phyloP scores from a whole-genome alignment of 73 alveolate genomes.

The Tetrahymena elliotti region DNA sequence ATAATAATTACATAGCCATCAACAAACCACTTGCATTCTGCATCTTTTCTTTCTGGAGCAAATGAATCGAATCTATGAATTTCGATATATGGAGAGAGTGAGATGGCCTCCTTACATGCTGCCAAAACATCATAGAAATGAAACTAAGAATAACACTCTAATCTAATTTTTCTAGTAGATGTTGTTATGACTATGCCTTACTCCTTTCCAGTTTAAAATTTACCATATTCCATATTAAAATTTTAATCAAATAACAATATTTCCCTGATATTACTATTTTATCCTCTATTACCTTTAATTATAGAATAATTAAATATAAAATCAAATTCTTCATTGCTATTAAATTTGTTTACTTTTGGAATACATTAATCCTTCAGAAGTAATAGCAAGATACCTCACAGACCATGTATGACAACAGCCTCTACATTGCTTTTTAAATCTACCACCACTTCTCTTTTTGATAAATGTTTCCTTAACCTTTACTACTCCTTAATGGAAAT shows the following conservation, averaged over 20 bases:
- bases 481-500: background rate
- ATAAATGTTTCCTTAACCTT: background rate
- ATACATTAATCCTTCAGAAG: conserved; percentile 10
- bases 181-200: conserved; percentile 19
- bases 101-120: conserved; percentile 2
- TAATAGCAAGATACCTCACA: conserved; percentile 15
- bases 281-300: background rate
- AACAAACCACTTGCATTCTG: conserved; percentile 37
- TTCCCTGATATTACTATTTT: conserved; percentile 14
- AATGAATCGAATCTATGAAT: conserved; percentile 39
- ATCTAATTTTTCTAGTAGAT: conserved; percentile 6
- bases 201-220: conserved; percentile 39
- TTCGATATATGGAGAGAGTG: conserved; percentile 8
- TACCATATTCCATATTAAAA: conserved; percentile 26
- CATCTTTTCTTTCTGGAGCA: conserved; percentile 31
- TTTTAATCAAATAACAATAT: conserved; percentile 28
- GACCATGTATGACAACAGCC: background rate
- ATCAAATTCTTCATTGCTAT: too few species aligned
- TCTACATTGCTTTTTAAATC: background rate
- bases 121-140: conserved; percentile 13
- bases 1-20: conserved; percentile 34
- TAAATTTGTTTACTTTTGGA: background rate
- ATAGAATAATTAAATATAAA: too few species aligned
- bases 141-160: background rate
- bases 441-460: background rate